Base-by-base conservation (phyloP, 192 early-diverging fungal genomes). In the Coemansia furcata region DNA sequence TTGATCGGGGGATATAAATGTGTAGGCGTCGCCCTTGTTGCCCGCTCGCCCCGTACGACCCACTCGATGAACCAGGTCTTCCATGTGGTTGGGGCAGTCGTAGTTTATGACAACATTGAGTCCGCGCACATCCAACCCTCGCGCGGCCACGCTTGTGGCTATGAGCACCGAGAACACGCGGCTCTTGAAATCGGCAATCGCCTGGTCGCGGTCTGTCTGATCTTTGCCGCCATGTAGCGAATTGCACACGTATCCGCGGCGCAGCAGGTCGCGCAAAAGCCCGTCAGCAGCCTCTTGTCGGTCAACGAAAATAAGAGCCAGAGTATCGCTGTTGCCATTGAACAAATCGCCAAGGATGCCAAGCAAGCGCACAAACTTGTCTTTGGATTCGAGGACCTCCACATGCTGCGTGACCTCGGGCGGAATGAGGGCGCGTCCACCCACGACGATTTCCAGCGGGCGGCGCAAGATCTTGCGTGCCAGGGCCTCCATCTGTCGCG, bases 11-110 rank as follows among this genome's bases (percentile, higher is more conserved):
- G 93, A 93, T 62, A 99, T 91, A 71, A 98, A 99, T 0, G 98
- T 98, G 67, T 92, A 96, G 0, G 98, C 95, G 6, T 92, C 93
- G 47, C 98, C 98, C 72, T 94, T 98, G 77, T 97, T 95, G 55
- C 98, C 98, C 0, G 98, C 98, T 49, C 98, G 91, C 37, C 98
- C 98, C 0, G 98, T 99, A 40, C 98, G 87, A 6, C 98, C 98
- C 17, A 97, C 95, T 46, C 98, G 94, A 78, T 99, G 98, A 2
- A 99, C 94, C 78, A 98, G 94, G 60, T 99, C 98, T 66, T 99
- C 98, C 88, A 95, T 92, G 61, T 99, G 94, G 80, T 96, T 95
- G 9, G 98, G 98, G 50, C 93, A 92, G 66, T 99, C 98, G 66
- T 92, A 98, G 76, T 99, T 99, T 55, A 98, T 85, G 6, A 99